Conservation (phyloP, 352 stramenopile species). For the Pythium rishiriense region DNA sequence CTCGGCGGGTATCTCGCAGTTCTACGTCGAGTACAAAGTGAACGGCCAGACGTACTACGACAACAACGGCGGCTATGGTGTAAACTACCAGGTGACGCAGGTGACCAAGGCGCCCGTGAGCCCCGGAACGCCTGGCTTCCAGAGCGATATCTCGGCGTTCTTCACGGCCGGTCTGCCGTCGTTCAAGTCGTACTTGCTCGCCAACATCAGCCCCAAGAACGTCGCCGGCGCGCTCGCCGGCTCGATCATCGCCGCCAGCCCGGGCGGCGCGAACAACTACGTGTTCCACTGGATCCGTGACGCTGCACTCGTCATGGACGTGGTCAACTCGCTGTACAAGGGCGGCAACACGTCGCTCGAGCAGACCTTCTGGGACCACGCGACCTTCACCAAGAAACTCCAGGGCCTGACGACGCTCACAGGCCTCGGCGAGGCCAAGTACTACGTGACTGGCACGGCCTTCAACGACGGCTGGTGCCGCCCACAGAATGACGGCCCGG, state of each 20-base stretch:
- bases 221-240: conserved; percentile 17
- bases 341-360: conserved; percentile 20
- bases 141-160: conserved; percentile 21
- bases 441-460: conserved; percentile 25
- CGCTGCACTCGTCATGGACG: conserved; percentile 25
- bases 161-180: conserved; percentile 1
- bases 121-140: conserved; percentile 17
- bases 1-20: conserved; percentile 23
- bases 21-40: conserved; percentile 32
- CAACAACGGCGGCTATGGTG: conserved; percentile 25
- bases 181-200: conserved; percentile 27
- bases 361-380: conserved; percentile 29
- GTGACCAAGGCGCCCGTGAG: neutral
- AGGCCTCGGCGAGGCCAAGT: conserved; percentile 30
- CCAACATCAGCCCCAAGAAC: conserved; percentile 29
- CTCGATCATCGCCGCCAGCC: conserved; percentile 24
- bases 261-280: conserved; percentile 24
- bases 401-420: conserved; percentile 23
- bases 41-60: conserved; percentile 30
- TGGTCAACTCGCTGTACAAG: conserved; percentile 23
- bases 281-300: conserved; percentile 31
- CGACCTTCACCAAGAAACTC: conserved; percentile 28
- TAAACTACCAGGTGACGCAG: conserved; percentile 22
- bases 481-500: conserved; percentile 31
- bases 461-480: conserved; percentile 32